Base-by-base conservation (phyloP, 2,329 filamentous ascomycete species). In the Parascedosporium putredinis region DNA sequence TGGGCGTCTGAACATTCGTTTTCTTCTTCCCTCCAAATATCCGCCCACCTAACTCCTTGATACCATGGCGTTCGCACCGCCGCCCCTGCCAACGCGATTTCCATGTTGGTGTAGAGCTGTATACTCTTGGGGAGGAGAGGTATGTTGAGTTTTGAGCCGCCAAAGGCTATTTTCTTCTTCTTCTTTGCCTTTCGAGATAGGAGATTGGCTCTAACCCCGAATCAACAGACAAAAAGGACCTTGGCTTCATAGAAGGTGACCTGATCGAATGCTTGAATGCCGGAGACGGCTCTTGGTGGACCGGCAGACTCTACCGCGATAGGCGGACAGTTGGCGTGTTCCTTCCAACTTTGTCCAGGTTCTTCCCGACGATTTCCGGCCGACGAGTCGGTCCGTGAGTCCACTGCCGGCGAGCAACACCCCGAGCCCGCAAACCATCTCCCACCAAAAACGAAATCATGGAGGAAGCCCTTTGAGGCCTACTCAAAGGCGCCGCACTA, bases 251-350 rank as follows among this genome's bases (percentile, higher is more conserved):
- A 58, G 93, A 98, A 67, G 93, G 93, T 55, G 93, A 98, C 67
- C 69, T 98, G 57, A 98, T 98, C 64, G 93, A 98, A 78, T 96
- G 91, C 62, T 75, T 98, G 49, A 98, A 98, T 65, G 93, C 93
- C 18, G 93, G 93, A 55, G 93, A 98, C 69, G 93, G 93, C 48
- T 90, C 88, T 44, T 98, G 93, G 93, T 98, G 93, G 93, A 95
- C 90, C 69, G 93, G 93, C 45, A 81, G 91, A 55, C 70, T 98
- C 62, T 87, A 84, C 62, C 81, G 93, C 58, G 93, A 98, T 68
- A 84, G 86, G 65, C 82, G 90, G 61, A 89, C 91, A 60, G 84
- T 96, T 59, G 93, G 93, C 49, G 74, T 93, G 18, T 98, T 98
- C 61, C 93, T 1, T 96, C 90, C 60, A 98, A 98, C 69, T 98